Conservation (phyloP, 805 yeast species). For the Teunomyces gatunensis region DNA sequence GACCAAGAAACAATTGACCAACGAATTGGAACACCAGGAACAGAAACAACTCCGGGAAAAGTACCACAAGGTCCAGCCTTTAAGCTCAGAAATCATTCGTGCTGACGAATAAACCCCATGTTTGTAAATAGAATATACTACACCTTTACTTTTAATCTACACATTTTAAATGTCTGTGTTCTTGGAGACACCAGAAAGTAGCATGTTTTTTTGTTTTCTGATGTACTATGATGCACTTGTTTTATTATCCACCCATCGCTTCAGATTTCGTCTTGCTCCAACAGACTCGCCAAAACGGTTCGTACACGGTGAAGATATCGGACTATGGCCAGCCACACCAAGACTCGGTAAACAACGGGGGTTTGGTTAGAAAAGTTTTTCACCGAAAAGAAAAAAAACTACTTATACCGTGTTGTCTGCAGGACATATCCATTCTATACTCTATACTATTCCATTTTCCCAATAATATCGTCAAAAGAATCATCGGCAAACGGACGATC, state of each 20-base stretch:
- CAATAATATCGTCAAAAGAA: slow-evolving; percentile 1
- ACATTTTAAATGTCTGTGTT: slow-evolving; percentile 36
- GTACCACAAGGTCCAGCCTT: slow-evolving; percentile 60
- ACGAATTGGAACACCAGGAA: slow-evolving; percentile 62
- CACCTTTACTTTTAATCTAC: not conserved
- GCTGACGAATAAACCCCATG: not conserved
- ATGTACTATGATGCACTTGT: slow-evolving; percentile 49
- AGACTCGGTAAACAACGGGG: not conserved
- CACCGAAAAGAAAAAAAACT: not conserved
- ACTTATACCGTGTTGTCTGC: not conserved
- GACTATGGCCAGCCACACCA: not conserved
- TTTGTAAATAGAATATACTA: not conserved
- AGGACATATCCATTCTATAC: slow-evolving; percentile 1
- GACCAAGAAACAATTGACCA: slow-evolving; percentile 45
- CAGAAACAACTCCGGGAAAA: slow-evolving; percentile 60
- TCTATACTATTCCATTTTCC: slow-evolving; percentile 3
- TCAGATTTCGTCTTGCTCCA: slow-evolving; percentile 24
- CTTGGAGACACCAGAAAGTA: slow-evolving; percentile 47
- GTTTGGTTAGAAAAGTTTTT: not conserved
- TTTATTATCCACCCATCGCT: slow-evolving; percentile 19
- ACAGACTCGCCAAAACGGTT: slow-evolving; percentile 43
- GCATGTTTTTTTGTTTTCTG: slow-evolving; percentile 18
- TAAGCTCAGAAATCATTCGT: slow-evolving; percentile 35
- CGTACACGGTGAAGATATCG: slow-evolving; percentile 29
- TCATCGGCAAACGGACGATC: not conserved